phyloP scores from a whole-genome alignment of 1,284 basidiomycete species.

The Irpex lacteus region DNA sequence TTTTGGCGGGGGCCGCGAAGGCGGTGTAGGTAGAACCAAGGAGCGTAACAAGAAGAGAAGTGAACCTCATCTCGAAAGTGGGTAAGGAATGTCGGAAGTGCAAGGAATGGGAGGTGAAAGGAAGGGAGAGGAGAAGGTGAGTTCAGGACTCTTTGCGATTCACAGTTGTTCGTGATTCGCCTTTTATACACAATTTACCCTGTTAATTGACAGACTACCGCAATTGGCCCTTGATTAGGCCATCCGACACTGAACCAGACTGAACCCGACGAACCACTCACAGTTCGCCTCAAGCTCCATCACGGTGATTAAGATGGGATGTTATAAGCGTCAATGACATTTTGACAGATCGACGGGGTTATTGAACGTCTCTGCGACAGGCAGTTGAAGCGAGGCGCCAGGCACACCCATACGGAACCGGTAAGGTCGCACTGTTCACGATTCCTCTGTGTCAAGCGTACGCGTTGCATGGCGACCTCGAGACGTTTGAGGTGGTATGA shows the following conservation, averaged over 20 bases:
- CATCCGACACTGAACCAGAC: too few relatives aligned
- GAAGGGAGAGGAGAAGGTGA: not conserved
- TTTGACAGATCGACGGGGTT: not conserved
- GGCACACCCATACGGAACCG: not conserved
- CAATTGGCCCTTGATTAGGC: not conserved
- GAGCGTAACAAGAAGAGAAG: constrained; percentile 1
- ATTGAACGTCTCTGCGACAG: not conserved
- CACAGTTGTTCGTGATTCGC: not conserved
- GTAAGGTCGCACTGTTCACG: too few relatives aligned
- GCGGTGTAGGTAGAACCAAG: constrained; percentile 4
- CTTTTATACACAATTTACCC: not conserved
- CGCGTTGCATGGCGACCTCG: not conserved
- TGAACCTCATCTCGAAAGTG: constrained; percentile 3
- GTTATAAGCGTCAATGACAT: not conserved
- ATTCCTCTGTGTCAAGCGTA: too few relatives aligned
- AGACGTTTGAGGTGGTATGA: too few relatives aligned
- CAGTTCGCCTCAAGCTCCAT: not conserved
- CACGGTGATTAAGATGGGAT: not conserved
- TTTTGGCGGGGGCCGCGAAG: constrained; percentile 8
- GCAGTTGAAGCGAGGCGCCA: not conserved
- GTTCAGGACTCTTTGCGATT: not conserved
- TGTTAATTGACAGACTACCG: not conserved
- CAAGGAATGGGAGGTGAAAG: not conserved
- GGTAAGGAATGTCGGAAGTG: not conserved
- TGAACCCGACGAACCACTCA: too few relatives aligned